phyloP scores from a whole-genome alignment of 345 rosid genomes.

The Lepidium aucheri region DNA sequence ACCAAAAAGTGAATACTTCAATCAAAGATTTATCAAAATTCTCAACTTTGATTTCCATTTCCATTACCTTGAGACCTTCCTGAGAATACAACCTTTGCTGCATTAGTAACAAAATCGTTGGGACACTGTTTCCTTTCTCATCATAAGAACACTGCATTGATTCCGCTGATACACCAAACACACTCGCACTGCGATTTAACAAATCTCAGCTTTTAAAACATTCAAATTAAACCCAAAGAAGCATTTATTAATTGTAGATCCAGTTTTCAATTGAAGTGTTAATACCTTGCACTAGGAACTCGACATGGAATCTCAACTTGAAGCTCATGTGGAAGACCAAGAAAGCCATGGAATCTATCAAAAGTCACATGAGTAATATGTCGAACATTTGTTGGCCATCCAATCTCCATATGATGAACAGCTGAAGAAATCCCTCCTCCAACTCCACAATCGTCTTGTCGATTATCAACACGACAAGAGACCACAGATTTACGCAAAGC shows the following conservation, averaged over 20 bases:
- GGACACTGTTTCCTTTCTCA: conserved; percentile 75
- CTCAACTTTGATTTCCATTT: neutral
- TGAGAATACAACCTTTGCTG: conserved; percentile 73
- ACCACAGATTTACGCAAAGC: conserved; percentile 85
- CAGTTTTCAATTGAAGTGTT: neutral
- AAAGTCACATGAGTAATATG: conserved; percentile 91
- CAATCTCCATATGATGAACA: conserved; percentile 70
- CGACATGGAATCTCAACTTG: conserved; percentile 92
- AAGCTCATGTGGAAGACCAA: conserved; percentile 90
- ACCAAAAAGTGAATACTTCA: neutral
- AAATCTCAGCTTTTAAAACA: conserved; percentile 3
- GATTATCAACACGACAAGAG: conserved; percentile 61
- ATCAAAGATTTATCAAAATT: neutral
- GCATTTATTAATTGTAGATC: neutral
- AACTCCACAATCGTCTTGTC: conserved; percentile 41
- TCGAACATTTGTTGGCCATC: conserved; percentile 88
- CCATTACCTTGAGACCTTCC: conserved; percentile 68
- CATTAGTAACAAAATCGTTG: conserved; percentile 91
- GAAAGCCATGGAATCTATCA: conserved; percentile 86
- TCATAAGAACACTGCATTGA: conserved; percentile 92
- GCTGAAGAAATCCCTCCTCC: conserved; percentile 32
- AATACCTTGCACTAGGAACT: conserved; percentile 91
- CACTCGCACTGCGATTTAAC: conserved; percentile 57
- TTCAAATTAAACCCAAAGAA: neutral
- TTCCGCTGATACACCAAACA: conserved; percentile 95